Percentiles rank a stretch among this genome's conserved stretches.
Evolutionary conservation across 1,139 yeast species (phyloP).

Genomic region (Blastobotrys aristatus): DNA sequence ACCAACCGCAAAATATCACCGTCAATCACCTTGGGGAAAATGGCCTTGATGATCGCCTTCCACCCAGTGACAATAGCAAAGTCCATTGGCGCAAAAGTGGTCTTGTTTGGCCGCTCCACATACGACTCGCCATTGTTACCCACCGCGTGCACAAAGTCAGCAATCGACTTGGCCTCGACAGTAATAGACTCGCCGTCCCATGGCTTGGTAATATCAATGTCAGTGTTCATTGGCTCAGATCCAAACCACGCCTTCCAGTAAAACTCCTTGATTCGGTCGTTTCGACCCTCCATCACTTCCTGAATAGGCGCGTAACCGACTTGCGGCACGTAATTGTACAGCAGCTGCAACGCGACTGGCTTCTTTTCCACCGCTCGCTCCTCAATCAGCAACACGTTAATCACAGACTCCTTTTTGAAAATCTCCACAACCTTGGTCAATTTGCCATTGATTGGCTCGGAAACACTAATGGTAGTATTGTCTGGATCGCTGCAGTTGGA

Average conservation of each 20-base stretch:
- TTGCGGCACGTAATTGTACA: conserved; percentile 72
- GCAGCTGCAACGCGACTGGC: conserved; percentile 71
- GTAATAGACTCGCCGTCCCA: conserved; percentile 64
- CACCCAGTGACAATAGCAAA: conserved; percentile 98
- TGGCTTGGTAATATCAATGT: conserved; percentile 55
- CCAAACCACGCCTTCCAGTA: conserved; percentile 99
- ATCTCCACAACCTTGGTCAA: conserved; percentile 64
- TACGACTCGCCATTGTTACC: conserved; percentile 97
- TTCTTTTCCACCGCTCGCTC: conserved; percentile 75
- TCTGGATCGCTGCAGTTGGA: conserved; percentile 45
- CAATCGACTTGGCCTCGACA: conserved; percentile 71
- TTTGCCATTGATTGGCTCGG: conserved; percentile 70
- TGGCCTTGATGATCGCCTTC: conserved; percentile 95
- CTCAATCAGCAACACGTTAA: conserved; percentile 75
- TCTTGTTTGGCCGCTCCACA: conserved; percentile 81
- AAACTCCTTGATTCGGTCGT: conserved; percentile 86
- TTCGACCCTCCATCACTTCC: conserved; percentile 87
- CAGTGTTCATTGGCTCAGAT: conserved; percentile 48
- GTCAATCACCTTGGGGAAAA: conserved; percentile 93
- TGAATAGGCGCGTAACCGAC: conserved; percentile 94
- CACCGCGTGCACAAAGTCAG: conserved; percentile 94
- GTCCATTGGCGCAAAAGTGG: conserved; percentile 95
- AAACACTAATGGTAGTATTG: conserved; percentile 58
- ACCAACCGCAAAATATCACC: conserved; percentile 94
- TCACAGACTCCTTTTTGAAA: conserved; percentile 44